phyloP scores from a whole-genome alignment of 148 eudicot species.

The Talinum fruticosum region DNA sequence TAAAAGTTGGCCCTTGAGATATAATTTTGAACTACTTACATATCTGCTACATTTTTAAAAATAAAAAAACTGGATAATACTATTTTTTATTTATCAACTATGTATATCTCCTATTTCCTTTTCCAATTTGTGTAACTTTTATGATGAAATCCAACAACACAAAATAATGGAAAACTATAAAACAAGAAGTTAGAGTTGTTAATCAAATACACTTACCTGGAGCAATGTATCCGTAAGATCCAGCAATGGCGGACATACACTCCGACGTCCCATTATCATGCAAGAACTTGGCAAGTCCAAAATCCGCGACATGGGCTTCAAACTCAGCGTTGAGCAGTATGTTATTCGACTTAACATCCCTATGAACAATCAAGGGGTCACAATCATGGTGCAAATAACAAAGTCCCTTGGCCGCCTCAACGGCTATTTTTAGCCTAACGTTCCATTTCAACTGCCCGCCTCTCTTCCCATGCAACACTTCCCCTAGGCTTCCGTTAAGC shows the following conservation, averaged over 20 bases:
- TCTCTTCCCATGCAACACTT: slow-evolving; percentile 52
- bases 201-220: slow-evolving; percentile 37
- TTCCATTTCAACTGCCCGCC: slow-evolving; percentile 48
- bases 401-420: slow-evolving; percentile 48
- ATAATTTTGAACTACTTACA: no score
- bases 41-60: no score
- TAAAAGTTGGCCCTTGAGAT: no score
- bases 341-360: slow-evolving; percentile 66
- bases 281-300: slow-evolving; percentile 69
- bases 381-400: slow-evolving; percentile 69
- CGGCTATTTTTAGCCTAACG: slow-evolving; percentile 24
- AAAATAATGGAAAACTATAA: background rate
- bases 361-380: slow-evolving; percentile 50
- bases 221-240: slow-evolving; percentile 69
- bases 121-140: background rate
- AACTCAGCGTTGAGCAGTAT: slow-evolving; percentile 51
- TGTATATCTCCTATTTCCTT: background rate
- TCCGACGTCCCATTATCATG: slow-evolving; percentile 17
- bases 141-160: background rate
- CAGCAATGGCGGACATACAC: slow-evolving; percentile 23
- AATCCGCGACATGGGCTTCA: slow-evolving; percentile 73
- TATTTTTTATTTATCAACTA: no score
- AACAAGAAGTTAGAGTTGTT: background rate
- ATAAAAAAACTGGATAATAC: no score
- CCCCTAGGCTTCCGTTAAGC: slow-evolving; percentile 61